Evolutionary conservation across 192 early-diverging fungal species (phyloP).

Genomic region (Endogone sp.): DNA sequence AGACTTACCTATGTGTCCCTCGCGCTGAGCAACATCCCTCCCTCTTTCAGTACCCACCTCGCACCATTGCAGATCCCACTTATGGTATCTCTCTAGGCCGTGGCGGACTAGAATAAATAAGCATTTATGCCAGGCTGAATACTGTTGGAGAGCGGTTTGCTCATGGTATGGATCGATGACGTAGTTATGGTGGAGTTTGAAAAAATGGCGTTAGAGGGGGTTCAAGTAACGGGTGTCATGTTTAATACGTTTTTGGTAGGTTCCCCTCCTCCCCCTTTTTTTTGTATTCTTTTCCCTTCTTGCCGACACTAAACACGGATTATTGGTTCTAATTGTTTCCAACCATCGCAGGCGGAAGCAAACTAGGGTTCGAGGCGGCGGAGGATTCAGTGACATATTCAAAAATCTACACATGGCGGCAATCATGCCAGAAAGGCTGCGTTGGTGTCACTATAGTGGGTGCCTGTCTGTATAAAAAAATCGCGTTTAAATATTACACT

Average conservation of each 20-base stretch:
- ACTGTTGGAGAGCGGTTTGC: conserved; percentile 4
- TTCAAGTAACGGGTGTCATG: conserved; percentile 5
- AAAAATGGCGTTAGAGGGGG: conserved; percentile 9
- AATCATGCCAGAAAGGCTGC: not conserved
- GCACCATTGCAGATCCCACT: conserved; percentile 35
- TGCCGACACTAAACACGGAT: too few relatives aligned
- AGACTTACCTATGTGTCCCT: conserved; percentile 50
- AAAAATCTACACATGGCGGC: not conserved
- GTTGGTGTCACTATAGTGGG: not conserved
- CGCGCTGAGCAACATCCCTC: conserved; percentile 12
- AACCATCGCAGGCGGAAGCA: conserved; percentile 5
- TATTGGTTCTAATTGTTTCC: not conserved
- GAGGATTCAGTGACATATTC: conserved; percentile 12
- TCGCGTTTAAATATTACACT: too few relatives aligned
- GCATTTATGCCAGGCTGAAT: conserved; percentile 13
- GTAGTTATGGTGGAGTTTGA: conserved; percentile 5
- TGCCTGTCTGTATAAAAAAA: too few relatives aligned
- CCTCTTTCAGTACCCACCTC: conserved; percentile 31
- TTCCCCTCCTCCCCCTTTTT: too few relatives aligned
- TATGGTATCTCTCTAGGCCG: conserved; percentile 52
- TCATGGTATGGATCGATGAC: conserved; percentile 12
- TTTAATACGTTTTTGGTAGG: conserved; percentile 16
- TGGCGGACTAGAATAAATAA: conserved; percentile 32
- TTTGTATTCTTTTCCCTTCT: not conserved
- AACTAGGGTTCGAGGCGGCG: conserved; percentile 10